Conservation (phyloP, 2,329 filamentous ascomycete species). For the Aspergillus pseudoterreus region DNA sequence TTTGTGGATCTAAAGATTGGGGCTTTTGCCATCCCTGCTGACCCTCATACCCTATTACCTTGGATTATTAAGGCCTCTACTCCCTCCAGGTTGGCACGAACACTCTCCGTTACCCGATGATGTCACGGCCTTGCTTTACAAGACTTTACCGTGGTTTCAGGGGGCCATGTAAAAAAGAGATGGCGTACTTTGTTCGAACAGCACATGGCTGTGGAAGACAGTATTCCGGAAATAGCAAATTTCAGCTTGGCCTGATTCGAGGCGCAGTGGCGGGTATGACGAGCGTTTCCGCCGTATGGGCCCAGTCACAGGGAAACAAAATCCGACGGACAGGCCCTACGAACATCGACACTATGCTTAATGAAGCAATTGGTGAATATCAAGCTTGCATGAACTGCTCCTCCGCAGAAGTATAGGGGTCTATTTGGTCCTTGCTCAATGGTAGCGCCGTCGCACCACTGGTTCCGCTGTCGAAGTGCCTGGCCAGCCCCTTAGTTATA, state of each 20-base stretch:
- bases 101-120: not conserved
- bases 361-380: not conserved
- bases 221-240: not conserved
- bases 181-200: too few relatives aligned
- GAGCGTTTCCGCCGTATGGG: too few relatives aligned
- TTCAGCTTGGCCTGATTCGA: not conserved
- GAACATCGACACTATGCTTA: not conserved
- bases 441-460: not conserved
- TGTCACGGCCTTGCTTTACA: not conserved
- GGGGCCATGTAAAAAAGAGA: too few relatives aligned
- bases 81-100: not conserved
- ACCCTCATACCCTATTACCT: not conserved
- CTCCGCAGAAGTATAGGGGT: not conserved
- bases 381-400: not conserved
- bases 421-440: not conserved
- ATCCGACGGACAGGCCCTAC: not conserved
- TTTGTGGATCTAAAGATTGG: too few relatives aligned
- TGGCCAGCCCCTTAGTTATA: too few relatives aligned
- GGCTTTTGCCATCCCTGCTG: not conserved
- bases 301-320: not conserved
- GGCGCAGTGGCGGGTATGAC: not conserved
- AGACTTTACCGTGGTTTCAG: not conserved
- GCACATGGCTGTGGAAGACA: not conserved
- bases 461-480: too few relatives aligned
- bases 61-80: slow-evolving; percentile 1